Conservation (phyloP, 83 land plant species). For the Thuja plicata region DNA sequence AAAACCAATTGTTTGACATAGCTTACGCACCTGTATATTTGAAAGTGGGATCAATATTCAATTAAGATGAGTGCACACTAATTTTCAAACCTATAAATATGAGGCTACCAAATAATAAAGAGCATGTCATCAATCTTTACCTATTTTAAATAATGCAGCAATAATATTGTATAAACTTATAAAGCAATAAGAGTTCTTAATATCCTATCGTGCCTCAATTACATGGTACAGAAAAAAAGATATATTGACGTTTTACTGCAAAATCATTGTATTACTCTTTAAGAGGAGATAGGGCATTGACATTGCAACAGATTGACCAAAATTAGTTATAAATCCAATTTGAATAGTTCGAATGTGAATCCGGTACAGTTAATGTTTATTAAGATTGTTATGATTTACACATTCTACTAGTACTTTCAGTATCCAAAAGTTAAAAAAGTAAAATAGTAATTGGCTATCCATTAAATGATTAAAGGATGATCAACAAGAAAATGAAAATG, state of each 20-base stretch:
- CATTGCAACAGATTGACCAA: background rate
- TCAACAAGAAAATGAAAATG: background rate
- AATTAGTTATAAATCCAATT: background rate
- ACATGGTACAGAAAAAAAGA: background rate
- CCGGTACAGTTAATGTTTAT: background rate
- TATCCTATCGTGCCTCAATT: background rate
- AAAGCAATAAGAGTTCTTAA: background rate
- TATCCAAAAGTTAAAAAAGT: background rate
- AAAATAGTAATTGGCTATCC: background rate
- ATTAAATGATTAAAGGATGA: background rate
- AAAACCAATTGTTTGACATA: conserved; percentile 93
- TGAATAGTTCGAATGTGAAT: background rate
- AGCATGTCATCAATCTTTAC: background rate
- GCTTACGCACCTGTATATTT: conserved; percentile 77
- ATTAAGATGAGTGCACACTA: background rate
- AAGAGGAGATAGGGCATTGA: background rate
- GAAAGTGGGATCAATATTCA: conserved; percentile 4
- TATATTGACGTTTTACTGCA: background rate
- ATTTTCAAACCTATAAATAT: background rate
- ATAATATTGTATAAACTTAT: background rate
- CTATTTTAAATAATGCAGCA: background rate
- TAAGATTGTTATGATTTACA: background rate
- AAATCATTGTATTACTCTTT: background rate
- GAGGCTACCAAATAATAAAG: background rate
- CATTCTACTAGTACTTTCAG: too few relatives aligned